A percentile compares a stretch with the other conserved stretches of the same genome.
Conservation (phyloP, 2,329 filamentous ascomycete species). For the Elsinoe necatrix region DNA sequence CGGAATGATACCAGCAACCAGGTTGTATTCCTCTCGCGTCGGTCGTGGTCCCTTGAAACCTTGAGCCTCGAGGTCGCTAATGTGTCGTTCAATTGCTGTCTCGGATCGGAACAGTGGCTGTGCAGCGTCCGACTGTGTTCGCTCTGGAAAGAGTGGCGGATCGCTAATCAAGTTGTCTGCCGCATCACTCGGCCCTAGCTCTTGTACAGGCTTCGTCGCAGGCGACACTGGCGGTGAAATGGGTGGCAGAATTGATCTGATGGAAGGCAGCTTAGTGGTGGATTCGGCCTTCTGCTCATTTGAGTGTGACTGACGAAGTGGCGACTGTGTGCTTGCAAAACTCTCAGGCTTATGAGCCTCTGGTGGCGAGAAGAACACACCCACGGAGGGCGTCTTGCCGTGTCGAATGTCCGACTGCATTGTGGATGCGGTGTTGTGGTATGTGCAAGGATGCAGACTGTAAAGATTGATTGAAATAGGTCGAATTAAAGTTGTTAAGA, state of each 20-base stretch:
- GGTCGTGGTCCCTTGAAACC: constrained; percentile 11
- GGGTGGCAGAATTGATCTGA: constrained; percentile 12
- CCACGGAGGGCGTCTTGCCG: constrained; percentile 11
- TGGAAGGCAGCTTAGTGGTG: constrained; percentile 13
- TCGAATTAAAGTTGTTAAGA: not conserved
- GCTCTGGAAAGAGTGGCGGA: constrained; percentile 10
- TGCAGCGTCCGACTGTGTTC: constrained; percentile 4
- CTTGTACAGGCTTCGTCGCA: constrained; percentile 11
- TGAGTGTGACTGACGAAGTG: constrained; percentile 4
- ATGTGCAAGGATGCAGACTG: no score
- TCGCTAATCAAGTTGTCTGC: not conserved
- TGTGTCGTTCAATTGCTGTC: not conserved
- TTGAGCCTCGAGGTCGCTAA: not conserved
- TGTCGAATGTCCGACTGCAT: constrained; percentile 5
- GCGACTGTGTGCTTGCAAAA: constrained; percentile 10
- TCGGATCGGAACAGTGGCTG: constrained; percentile 13
- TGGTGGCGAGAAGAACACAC: constrained; percentile 15
- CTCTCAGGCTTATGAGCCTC: constrained; percentile 12
- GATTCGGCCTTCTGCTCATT: constrained; percentile 5
- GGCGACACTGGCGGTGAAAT: constrained; percentile 14
- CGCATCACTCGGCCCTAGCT: not conserved
- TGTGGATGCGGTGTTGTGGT: not conserved
- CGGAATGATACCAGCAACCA: constrained; percentile 6
- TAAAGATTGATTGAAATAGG: not conserved
- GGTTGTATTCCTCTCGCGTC: constrained; percentile 15